Percentiles rank a stretch among this genome's conserved stretches.
These are phyloP conservation scores for Novymonas esmeraldas DNA, from an alignment of 208 protist genomes.

Conservation along the genomic window DNA sequence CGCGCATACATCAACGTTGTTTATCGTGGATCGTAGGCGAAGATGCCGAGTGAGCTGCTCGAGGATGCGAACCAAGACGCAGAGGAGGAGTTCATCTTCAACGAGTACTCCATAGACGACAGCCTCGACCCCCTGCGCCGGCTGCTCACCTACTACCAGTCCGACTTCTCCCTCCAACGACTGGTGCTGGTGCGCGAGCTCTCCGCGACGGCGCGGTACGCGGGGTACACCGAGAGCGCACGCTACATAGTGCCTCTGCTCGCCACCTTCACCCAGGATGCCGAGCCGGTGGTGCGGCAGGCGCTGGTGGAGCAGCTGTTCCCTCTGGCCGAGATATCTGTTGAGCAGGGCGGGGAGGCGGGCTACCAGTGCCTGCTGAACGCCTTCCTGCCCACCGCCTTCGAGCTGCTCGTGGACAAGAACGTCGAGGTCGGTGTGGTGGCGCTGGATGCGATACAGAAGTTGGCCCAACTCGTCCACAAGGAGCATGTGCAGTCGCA, in stretches of 20 bases:
- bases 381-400: slow-evolving; percentile 90
- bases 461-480: slow-evolving; percentile 83
- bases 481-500: slow-evolving; percentile 85
- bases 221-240: slow-evolving; percentile 84
- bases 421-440: slow-evolving; percentile 92
- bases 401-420: slow-evolving; percentile 95
- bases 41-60: slow-evolving; percentile 41
- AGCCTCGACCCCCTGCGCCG: slow-evolving; percentile 86
- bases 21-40: too few species aligned
- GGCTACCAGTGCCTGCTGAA: slow-evolving; percentile 87
- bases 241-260: slow-evolving; percentile 87
- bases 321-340: slow-evolving; percentile 75
- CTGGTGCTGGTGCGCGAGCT: slow-evolving; percentile 88
- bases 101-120: slow-evolving; percentile 94
- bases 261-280: slow-evolving; percentile 84
- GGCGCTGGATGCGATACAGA: slow-evolving; percentile 83
- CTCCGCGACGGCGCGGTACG: slow-evolving; percentile 76
- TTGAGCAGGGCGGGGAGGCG: slow-evolving; percentile 73
- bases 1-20: slow-evolving; percentile 1
- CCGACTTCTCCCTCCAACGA: slow-evolving; percentile 91
- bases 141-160: slow-evolving; percentile 87
- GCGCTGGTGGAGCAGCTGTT: slow-evolving; percentile 91
- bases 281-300: slow-evolving; percentile 91
- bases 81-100: slow-evolving; percentile 93
- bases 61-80: slow-evolving; percentile 61